Evolutionary conservation across 2,329 filamentous ascomycete species (phyloP), one percentile per base, ranked within the genome.

Genomic region (Tolypocladium pustulatum): DNA sequence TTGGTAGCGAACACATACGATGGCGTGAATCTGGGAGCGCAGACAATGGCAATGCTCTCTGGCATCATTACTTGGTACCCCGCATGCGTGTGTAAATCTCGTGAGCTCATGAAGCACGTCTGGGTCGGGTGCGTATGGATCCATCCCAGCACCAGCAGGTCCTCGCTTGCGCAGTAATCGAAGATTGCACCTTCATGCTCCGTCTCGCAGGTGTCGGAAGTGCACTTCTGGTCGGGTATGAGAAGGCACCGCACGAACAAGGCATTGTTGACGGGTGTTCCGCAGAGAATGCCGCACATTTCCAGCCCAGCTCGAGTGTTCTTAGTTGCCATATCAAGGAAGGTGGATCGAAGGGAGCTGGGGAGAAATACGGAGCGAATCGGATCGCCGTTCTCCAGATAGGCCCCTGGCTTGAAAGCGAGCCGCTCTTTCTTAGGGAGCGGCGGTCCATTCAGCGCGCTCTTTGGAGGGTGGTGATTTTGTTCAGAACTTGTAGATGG

Each of bases 121-220:
- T 99, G 94, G 0, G 88, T 91, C 0, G 94, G 94, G 71, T 99
- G 94, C 0, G 94, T 99, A 70, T 99, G 94, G 61, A 99, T 99
- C 94, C 94, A 99, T 43, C 93, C 93, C 6, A 96, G 81, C 57
- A 96, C 85, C 72, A 96, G 83, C 40, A 97, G 74, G 61, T 95
- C 89, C 67, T 96, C 84, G 6, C 80, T 81, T 66, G 94, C 89
- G 68, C 92, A 95, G 71, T 93, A 97, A 59, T 96, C 91, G 65
- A 97, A 92, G 34, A 97, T 80, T 0, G 85, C 84, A 36, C 83
- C 82, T 71, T 96, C 91, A 64, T 97, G 94, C 54, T 91, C 85
- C 25, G 91, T 97, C 73, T 97, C 93, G 71, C 94, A 99, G 0
- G 94, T 97, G 69, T 99, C 93, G 3, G 88, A 86, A 0, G 93